phyloP scores from a whole-genome alignment of 2,329 filamentous ascomycete genomes.

The Exserohilum rostratum region DNA sequence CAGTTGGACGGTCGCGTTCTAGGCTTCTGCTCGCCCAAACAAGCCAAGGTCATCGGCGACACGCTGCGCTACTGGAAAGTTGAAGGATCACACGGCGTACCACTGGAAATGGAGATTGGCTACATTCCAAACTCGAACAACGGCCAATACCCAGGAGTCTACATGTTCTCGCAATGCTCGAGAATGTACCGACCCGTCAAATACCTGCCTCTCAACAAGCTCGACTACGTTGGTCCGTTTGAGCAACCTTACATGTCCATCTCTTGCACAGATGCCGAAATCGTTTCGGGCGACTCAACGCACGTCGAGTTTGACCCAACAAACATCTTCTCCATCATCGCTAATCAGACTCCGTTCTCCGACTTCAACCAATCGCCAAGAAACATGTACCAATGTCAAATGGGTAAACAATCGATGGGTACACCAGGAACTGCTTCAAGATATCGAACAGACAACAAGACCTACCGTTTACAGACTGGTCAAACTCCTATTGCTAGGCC shows the following conservation, averaged over 20 bases:
- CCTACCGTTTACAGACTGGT: conserved; percentile 91
- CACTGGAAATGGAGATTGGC: conserved; percentile 85
- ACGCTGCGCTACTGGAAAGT: conserved; percentile 96
- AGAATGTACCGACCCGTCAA: conserved; percentile 88
- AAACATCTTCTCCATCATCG: conserved; percentile 95
- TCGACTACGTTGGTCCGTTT: conserved; percentile 88
- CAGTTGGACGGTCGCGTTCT: conserved; percentile 89
- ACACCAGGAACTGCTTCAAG: conserved; percentile 84
- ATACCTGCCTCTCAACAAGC: conserved; percentile 83
- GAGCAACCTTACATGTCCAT: conserved; percentile 99
- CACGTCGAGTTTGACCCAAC: conserved; percentile 95
- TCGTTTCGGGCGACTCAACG: conserved; percentile 85
- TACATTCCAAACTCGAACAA: conserved; percentile 86
- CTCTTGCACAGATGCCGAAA: conserved; percentile 85
- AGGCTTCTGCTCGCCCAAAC: conserved; percentile 85
- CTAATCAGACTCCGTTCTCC: conserved; percentile 98
- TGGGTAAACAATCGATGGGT: conserved; percentile 98
- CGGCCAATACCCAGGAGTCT: conserved; percentile 95
- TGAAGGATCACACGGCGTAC: conserved; percentile 79
- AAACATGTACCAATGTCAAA: conserved; percentile 90
- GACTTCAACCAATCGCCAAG: conserved; percentile 98
- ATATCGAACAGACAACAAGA: conserved; percentile 95
- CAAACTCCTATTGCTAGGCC: conserved; percentile 93
- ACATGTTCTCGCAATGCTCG: conserved; percentile 88
- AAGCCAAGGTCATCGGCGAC: conserved; percentile 81